Evolutionary conservation across 352 stramenopile genomes (phyloP), one percentile per base, ranked within the genome.

Genomic region (Phytophthora foliorum): DNA sequence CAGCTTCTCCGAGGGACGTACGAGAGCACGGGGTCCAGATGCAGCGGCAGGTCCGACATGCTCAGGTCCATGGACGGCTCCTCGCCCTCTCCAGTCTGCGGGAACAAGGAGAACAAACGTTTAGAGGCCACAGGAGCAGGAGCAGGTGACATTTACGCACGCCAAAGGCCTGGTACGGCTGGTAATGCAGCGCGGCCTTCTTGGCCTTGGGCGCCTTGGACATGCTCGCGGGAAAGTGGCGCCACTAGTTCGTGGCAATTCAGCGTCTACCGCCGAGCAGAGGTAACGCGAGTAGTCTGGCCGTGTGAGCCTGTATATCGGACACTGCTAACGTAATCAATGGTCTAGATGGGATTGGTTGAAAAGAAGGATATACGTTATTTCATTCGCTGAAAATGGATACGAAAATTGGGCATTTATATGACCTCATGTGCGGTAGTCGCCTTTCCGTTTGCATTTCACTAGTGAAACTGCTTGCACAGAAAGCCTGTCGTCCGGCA

Each of bases 171-270:
- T 94, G 86, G 76, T 94, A 94, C 11, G 86, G 86, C 76, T 92
- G 84, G 74, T 93, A 94, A 58, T 93, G 86, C 38, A 90, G 75
- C 69, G 89, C 76, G 49, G 61, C 61, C 63, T 89, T 93, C 68
- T 90, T 90, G 48, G 80, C 69, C 69, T 94, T 94, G 32, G 86
- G 86, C 14, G 84, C 86, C 63, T 94, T 94, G 50, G 83, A 92
- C 86, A 94, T 94, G 60, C 44, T 16, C 64, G 21, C 27, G 36
- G 31, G 41, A 41, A 45, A 32, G 25, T 52, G 21, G 63, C 34
- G n/a, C 58, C 17, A 34, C 57, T 64, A 19, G 41, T 64, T 68
- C 25, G 7, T 32, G n/a, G 66, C 60, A 58, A 66, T 61, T 78
- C 70, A 50, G 63, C 68, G 65, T 75, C 68, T 75, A 71, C 58